Evolutionary conservation across 2,329 filamentous ascomycete species (phyloP).

Genomic region (Aspergillus neotritici): DNA sequence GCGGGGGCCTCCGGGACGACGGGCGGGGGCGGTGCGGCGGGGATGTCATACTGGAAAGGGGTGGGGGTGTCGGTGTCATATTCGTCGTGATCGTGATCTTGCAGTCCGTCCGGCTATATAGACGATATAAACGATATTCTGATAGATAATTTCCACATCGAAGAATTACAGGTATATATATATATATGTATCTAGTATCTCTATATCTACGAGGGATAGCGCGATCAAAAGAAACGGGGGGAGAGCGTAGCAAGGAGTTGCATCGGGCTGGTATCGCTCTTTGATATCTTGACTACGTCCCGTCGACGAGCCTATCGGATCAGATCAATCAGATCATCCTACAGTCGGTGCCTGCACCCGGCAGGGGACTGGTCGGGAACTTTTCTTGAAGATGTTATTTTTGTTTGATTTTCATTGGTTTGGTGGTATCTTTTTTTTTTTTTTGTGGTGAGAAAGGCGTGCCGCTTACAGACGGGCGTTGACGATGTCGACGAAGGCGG

Average conservation of each 20-base stretch:
- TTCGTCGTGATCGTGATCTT: slow-evolving; percentile 29
- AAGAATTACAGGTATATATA: slow-evolving; percentile 1
- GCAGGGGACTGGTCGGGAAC: no score
- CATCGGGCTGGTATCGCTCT: no score
- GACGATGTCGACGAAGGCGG: slow-evolving; percentile 73
- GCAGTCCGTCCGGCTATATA: background rate
- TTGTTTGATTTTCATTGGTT: no score
- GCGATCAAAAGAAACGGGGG: no score
- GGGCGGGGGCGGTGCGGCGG: slow-evolving; percentile 23
- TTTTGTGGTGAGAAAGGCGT: background rate
- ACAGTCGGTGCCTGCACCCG: no score
- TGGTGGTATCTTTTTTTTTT: background rate
- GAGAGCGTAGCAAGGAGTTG: no score
- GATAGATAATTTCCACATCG: no score
- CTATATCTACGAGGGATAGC: background rate
- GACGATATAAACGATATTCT: background rate
- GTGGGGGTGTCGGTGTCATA: slow-evolving; percentile 40
- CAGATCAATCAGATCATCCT: no score
- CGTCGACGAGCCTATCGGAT: no score
- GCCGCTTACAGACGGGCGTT: slow-evolving; percentile 51
- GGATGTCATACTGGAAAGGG: slow-evolving; percentile 36
- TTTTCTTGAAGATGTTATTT: no score
- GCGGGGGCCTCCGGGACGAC: slow-evolving; percentile 20
- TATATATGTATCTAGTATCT: slow-evolving; percentile 3
- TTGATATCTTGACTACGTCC: no score